Percentiles rank a stretch among this genome's conserved stretches.
Evolutionary conservation across 23 red algal species (phyloP).

Genomic region (Gracilaria gracilis): DNA sequence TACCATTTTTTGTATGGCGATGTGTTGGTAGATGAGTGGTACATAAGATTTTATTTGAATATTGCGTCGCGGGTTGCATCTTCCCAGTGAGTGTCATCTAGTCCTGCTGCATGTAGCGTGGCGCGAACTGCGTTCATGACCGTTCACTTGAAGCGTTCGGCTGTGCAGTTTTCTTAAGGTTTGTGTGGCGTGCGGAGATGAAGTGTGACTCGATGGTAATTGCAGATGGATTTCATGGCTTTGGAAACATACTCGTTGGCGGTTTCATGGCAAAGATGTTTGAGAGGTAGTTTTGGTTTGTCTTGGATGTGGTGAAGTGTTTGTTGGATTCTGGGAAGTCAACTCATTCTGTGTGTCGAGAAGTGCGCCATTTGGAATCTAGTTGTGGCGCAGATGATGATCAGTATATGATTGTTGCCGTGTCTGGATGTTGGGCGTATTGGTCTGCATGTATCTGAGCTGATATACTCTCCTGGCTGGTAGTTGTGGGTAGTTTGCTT

Average conservation of each 20-base stretch:
- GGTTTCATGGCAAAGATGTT: too few relatives aligned
- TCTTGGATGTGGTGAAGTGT: slow-evolving; percentile 10
- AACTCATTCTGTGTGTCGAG: too few relatives aligned
- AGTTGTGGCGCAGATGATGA: background rate
- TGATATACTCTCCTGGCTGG: background rate
- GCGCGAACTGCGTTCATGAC: slow-evolving; percentile 1
- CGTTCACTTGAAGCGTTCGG: slow-evolving; percentile 33
- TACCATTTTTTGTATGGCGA: background rate
- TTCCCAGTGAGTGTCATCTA: background rate
- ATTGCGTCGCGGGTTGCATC: background rate
- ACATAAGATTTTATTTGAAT: background rate
- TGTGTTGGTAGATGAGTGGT: background rate
- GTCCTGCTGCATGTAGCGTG: background rate
- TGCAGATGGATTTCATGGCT: background rate
- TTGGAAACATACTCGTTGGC: slow-evolving; percentile 20
- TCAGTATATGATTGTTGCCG: slow-evolving; percentile 2
- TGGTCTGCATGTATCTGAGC: background rate
- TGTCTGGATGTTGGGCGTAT: background rate
- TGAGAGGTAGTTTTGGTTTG: background rate
- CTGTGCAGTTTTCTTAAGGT: slow-evolving; percentile 21
- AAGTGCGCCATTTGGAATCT: background rate
- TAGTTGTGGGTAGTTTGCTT: background rate
- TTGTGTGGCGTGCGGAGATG: background rate
- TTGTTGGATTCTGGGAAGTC: background rate
- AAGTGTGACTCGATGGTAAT: background rate